Percentiles rank a stretch among this genome's conserved stretches.
phyloP scores from a whole-genome alignment of 768 basidiomycete genomes.

The Piloderma croceum region DNA sequence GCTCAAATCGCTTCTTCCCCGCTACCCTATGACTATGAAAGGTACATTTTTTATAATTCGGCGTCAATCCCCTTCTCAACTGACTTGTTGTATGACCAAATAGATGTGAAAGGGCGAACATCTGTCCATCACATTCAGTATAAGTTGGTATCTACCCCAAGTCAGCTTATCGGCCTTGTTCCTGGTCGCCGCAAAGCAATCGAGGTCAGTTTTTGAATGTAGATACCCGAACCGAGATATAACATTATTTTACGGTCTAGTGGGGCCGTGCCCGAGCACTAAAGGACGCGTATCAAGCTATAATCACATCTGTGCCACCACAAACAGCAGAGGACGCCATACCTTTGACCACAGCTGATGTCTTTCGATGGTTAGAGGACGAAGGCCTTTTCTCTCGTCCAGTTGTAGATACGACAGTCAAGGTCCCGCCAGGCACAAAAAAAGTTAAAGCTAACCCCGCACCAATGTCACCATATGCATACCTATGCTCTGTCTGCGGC shows the following conservation, averaged over 20 bases:
- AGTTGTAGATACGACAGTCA: too few species aligned
- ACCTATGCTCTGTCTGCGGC: too few species aligned
- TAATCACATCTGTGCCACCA: slow-evolving; percentile 14
- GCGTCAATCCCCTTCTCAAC: too few species aligned
- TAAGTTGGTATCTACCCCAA: slow-evolving; percentile 29
- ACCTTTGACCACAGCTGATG: slow-evolving; percentile 34
- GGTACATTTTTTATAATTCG: slow-evolving; percentile 25
- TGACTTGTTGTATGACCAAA: too few species aligned
- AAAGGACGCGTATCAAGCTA: slow-evolving; percentile 32
- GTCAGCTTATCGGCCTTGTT: slow-evolving; percentile 30
- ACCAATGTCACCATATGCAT: too few species aligned
- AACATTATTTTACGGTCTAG: slow-evolving; percentile 21
- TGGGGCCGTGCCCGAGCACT: slow-evolving; percentile 42
- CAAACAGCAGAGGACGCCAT: slow-evolving; percentile 16
- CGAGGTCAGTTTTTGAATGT: slow-evolving; percentile 31
- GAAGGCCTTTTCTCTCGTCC: slow-evolving; percentile 35
- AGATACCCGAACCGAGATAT: background rate
- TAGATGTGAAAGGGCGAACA: too few species aligned
- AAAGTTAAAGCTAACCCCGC: too few species aligned
- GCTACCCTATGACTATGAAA: slow-evolving; percentile 39
- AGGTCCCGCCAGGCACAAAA: too few species aligned
- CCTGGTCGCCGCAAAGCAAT: slow-evolving; percentile 44
- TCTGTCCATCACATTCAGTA: slow-evolving; percentile 39
- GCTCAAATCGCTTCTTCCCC: slow-evolving; percentile 32
- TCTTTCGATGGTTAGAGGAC: slow-evolving; percentile 42